Evolutionary conservation across 768 basidiomycete genomes (phyloP).

Genomic region (Amanita molliuscula): DNA sequence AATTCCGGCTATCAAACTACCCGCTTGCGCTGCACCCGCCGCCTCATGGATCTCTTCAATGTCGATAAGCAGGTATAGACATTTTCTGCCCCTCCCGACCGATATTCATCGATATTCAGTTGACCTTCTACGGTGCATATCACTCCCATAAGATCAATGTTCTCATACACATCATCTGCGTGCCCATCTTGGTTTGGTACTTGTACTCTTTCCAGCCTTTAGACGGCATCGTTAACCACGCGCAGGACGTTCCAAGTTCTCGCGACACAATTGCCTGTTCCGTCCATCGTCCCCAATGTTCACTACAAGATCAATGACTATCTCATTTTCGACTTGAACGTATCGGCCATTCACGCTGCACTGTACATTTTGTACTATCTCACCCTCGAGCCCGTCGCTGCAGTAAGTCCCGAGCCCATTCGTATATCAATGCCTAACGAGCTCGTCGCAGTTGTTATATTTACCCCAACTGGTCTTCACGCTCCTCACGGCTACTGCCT

Average conservation of each 20-base stretch:
- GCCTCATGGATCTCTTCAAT: constrained; percentile 44
- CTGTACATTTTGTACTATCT: constrained; percentile 70
- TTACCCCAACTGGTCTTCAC: constrained; percentile 57
- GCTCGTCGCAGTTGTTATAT: constrained; percentile 55
- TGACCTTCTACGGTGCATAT: constrained; percentile 91
- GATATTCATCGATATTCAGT: too few species aligned
- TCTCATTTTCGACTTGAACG: constrained; percentile 63
- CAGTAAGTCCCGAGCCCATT: constrained; percentile 41
- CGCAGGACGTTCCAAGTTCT: constrained; percentile 57
- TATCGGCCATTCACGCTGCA: constrained; percentile 45
- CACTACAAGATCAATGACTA: constrained; percentile 47
- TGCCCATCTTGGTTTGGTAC: constrained; percentile 78
- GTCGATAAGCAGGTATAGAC: constrained; percentile 60
- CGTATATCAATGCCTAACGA: background rate
- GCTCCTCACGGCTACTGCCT: constrained; percentile 64
- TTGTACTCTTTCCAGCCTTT: background rate
- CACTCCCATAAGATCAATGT: constrained; percentile 80
- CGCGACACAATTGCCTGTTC: constrained; percentile 35
- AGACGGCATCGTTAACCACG: constrained; percentile 1
- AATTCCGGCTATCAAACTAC: constrained; percentile 1
- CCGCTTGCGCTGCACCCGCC: constrained; percentile 9
- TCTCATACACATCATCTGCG: constrained; percentile 76
- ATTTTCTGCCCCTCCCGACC: background rate
- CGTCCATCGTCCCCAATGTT: constrained; percentile 42
- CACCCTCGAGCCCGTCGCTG: constrained; percentile 72